Evolutionary conservation across 2,329 filamentous ascomycete species (phyloP).

Genomic region (Monilinia laxa): DNA sequence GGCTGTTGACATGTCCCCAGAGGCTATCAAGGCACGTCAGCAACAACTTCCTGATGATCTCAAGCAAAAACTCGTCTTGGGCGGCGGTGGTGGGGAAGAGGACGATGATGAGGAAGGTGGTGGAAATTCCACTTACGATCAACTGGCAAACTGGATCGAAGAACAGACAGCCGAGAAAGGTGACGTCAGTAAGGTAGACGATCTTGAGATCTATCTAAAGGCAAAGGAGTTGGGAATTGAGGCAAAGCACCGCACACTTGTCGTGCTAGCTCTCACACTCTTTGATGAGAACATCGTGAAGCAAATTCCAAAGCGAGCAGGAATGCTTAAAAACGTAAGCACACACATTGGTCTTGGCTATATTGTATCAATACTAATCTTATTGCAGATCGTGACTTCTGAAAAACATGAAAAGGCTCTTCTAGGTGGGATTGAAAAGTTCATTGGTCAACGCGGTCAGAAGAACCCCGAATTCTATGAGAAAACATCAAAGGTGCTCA

Average conservation of each 20-base stretch:
- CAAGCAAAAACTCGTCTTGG: conserved; percentile 85
- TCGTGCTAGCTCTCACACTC: conserved; percentile 88
- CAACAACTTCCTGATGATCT: conserved; percentile 92
- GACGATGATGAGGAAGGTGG: conserved; percentile 78
- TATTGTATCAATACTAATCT: not conserved
- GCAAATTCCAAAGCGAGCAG: conserved; percentile 80
- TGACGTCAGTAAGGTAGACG: conserved; percentile 75
- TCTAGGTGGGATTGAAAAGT: conserved; percentile 90
- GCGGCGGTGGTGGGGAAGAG: conserved; percentile 71
- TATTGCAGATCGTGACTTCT: conserved; percentile 69
- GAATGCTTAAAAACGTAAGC: conserved; percentile 82
- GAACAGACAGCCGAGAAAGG: conserved; percentile 69
- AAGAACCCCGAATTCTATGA: conserved; percentile 76
- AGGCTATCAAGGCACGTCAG: conserved; percentile 90
- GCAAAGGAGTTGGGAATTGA: conserved; percentile 95
- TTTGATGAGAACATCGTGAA: conserved; percentile 88
- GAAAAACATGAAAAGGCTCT: conserved; percentile 96
- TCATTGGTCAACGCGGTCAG: conserved; percentile 69
- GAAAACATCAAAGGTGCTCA: conserved; percentile 80
- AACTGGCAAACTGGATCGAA: conserved; percentile 90
- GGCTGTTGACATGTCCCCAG: conserved; percentile 95
- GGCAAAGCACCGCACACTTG: conserved; percentile 86
- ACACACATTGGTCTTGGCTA: not conserved
- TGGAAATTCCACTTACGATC: conserved; percentile 78
- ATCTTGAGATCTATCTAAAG: conserved; percentile 92